Conservation (phyloP, 257 asterid species). For the Solanum corneliomulleri region DNA sequence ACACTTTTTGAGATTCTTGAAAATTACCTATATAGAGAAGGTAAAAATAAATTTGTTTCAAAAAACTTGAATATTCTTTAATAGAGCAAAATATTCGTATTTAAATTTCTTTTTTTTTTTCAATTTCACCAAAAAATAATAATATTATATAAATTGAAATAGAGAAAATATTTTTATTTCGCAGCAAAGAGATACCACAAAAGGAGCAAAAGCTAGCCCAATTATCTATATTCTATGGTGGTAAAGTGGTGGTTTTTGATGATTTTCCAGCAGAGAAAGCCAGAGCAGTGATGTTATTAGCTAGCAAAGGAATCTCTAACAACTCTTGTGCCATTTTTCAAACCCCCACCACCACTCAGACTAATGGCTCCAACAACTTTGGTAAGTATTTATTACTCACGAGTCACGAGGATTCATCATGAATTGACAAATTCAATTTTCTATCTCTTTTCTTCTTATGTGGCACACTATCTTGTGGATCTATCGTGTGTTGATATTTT, state of each 20-base stretch:
- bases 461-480: too few species aligned
- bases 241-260: constrained; percentile 8
- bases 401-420: not conserved
- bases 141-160: not conserved
- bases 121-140: not conserved
- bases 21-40: not conserved
- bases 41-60: too few species aligned
- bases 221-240: constrained; percentile 3
- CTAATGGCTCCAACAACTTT: not conserved
- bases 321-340: not conserved
- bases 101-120: too few species aligned
- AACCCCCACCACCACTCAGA: not conserved
- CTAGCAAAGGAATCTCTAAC: not conserved
- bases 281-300: not conserved
- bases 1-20: too few species aligned
- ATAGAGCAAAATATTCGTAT: too few species aligned
- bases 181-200: not conserved
- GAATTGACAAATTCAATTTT: not conserved
- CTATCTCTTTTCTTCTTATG: accelerated
- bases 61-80: not conserved
- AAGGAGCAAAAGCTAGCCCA: not conserved
- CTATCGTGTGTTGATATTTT: too few species aligned
- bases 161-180: not conserved
- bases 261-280: constrained; percentile 10
- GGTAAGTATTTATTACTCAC: not conserved